phyloP scores from a whole-genome alignment of 495 filamentous ascomycete species.

The Aspergillus ostianus region DNA sequence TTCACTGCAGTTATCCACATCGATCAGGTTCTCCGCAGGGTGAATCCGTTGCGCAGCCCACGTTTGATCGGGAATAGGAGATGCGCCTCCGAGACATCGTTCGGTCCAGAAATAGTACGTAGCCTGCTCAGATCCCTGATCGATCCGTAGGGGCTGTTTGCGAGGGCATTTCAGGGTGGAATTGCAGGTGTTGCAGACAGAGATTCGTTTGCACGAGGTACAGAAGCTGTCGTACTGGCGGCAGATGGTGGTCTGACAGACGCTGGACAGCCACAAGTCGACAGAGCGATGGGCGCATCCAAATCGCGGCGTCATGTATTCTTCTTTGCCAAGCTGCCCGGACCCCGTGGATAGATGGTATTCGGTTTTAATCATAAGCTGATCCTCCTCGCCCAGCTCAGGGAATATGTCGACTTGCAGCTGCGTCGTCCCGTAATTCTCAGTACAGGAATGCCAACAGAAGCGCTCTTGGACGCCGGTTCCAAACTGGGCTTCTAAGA shows the following conservation, averaged over 20 bases:
- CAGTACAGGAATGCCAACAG: constrained; percentile 47
- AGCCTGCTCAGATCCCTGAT: constrained; percentile 24
- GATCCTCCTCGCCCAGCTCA: constrained; percentile 33
- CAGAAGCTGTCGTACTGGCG: constrained; percentile 39
- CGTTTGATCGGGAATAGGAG: constrained; percentile 27
- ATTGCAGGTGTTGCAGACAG: constrained; percentile 40
- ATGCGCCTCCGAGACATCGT: constrained; percentile 36
- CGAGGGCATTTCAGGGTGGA: constrained; percentile 38
- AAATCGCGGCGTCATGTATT: constrained; percentile 44
- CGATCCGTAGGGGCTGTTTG: constrained; percentile 32
- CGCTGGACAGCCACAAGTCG: constrained; percentile 45
- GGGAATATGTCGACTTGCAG: constrained; percentile 40
- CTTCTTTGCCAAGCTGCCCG: constrained; percentile 43
- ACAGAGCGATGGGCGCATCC: constrained; percentile 48
- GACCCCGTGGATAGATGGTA: constrained; percentile 39
- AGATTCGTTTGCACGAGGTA: constrained; percentile 39
- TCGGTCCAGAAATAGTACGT: constrained; percentile 44
- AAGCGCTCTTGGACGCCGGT: constrained; percentile 32
- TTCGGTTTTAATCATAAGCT: constrained; percentile 39
- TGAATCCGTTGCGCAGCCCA: constrained; percentile 40
- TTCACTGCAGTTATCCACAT: constrained; percentile 43
- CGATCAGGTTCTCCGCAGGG: constrained; percentile 36
- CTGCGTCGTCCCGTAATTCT: constrained; percentile 40
- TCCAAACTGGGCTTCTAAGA: constrained; percentile 34
- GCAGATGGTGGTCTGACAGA: constrained; percentile 44